Evolutionary conservation across 2,329 filamentous ascomycete species (phyloP), one percentile per base, ranked within the genome.

Genomic region (Camillea tinctor): DNA sequence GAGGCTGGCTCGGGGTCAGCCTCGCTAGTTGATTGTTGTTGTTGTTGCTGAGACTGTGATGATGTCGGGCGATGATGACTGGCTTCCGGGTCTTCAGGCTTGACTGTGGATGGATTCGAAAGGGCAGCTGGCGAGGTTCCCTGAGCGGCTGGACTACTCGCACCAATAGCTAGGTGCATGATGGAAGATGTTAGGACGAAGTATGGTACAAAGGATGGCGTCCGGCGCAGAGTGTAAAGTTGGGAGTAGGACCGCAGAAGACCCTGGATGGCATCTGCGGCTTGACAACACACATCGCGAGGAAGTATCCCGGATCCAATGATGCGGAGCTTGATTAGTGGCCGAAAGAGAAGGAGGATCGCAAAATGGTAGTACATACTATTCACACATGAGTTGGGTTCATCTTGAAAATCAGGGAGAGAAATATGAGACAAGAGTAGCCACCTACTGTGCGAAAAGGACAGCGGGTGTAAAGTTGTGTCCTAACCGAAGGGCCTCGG

Each of bases 401-500:
- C 17, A 44, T n/a, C 17, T 44, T 61, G 11, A 44, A 13, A n/a
- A 26, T 7, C n/a, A 15, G 19, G n/a, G 26, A 52, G 21, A 5
- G 56, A 59, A 13, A 53, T n/a, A 56, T 24, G 54, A 23, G 1
- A 6, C n/a, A 23, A 44, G 13, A 52, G 13, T 49, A 19, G 21
- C 8, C 2, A 81, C 89, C 79, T 78, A 92, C 89, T 92, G 89
- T 44, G 89, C 83, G 62, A 90, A 88, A 20, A 93, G 75, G 40
- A 92, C 88, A 52, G 90, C 87, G 11, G 90, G 89, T 2, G 89
- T 88, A 56, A 90, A 90, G 65, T 88, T 90, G 61, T 89, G 83
- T 1, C 86, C 86, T 2, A 92, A 73, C 21, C 83, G 79, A 54
- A 92, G 77, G 1, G 85, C 82, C 60, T 85, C 81, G 0, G 89